Conservation (phyloP, 2,329 filamentous ascomycete genomes). For the Cytospora chrysosperma region DNA sequence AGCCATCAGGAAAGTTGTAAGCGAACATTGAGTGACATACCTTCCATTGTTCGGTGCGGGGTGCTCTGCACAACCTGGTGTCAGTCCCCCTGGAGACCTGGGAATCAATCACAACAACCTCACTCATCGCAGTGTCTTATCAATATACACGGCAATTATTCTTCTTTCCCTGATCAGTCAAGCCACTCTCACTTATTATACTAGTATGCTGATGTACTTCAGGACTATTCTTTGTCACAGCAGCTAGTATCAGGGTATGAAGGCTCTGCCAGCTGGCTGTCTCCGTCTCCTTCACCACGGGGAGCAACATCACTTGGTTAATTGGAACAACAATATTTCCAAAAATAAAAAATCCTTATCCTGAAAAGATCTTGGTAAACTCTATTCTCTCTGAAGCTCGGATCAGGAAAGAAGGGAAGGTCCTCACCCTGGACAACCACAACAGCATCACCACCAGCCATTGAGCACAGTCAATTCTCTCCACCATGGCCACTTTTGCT, state of each 20-base stretch:
- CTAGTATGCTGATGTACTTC: not conserved
- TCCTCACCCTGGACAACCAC: not conserved
- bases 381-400: not conserved
- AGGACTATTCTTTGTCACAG: too few relatives aligned
- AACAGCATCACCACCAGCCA: not conserved
- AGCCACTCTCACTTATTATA: not conserved
- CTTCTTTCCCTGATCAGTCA: not conserved
- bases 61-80: conserved; percentile 14
- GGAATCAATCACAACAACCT: not conserved
- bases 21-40: not conserved
- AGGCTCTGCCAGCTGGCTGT: not conserved
- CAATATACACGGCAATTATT: not conserved
- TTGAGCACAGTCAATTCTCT: not conserved
- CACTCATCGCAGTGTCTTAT: not conserved
- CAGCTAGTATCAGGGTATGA: not conserved
- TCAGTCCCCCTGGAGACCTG: not conserved
- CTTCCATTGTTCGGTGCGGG: not conserved
- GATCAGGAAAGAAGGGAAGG: too few relatives aligned
- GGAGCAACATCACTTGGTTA: not conserved
- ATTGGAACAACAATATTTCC: not conserved
- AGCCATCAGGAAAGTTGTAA: not conserved
- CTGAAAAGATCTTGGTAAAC: not conserved
- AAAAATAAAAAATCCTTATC: not conserved
- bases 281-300: not conserved
- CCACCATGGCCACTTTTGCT: not conserved